Base-by-base conservation (phyloP, 2,329 filamentous ascomycete species). In the Zalaria obscura region DNA sequence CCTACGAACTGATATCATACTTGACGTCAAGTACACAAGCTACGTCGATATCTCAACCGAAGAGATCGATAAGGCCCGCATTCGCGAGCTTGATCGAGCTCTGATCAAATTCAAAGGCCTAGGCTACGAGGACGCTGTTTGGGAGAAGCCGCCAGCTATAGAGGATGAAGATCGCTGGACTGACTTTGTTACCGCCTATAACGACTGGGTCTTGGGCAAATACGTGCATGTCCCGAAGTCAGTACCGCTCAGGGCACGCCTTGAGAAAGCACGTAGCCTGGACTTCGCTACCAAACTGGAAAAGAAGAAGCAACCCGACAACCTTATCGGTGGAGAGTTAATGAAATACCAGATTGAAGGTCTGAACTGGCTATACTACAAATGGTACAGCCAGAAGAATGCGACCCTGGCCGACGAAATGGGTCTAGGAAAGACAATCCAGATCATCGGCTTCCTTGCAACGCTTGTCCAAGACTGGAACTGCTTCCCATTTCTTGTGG, bases 341-440 rank as follows among this genome's bases (percentile, higher is more conserved):
- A 96, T 96, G 88, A 75, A 78, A 29, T 96, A 98, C 54, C 91
- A 98, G 57, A 65, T 93, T 36, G 84, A 95, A 45, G 91, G 91
- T 18, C 68, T 95, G 40, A 95, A 96, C 53, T 98, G 91, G 88
- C 73, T 98, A 2, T 80, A 94, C 45, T 88, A 83, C 58, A 91
- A 91, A 55, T 96, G 85, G 69, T 83, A 87, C 52, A 70, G 75
- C 39, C 72, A 79, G 50, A 79, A 83, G 55, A 96, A 91, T 53
- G 83, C 87, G 27, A 89, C 96, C 44, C 73, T 96, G 5, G 91
- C 91, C 0, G 91, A 98, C 55, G 91, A 98, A 57, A 98, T 98
- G 91, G 91, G 91, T 34, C 74, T 98, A 2, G 91, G 91, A 28
- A 98, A 98, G 66, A 98, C 91, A 0, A 85, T 98, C 28, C 91